Percentiles rank a stretch among this genome's conserved stretches.
Evolutionary conservation across 2,329 filamentous ascomycete genomes (phyloP).

Genomic region (Colletotrichum abscissum): DNA sequence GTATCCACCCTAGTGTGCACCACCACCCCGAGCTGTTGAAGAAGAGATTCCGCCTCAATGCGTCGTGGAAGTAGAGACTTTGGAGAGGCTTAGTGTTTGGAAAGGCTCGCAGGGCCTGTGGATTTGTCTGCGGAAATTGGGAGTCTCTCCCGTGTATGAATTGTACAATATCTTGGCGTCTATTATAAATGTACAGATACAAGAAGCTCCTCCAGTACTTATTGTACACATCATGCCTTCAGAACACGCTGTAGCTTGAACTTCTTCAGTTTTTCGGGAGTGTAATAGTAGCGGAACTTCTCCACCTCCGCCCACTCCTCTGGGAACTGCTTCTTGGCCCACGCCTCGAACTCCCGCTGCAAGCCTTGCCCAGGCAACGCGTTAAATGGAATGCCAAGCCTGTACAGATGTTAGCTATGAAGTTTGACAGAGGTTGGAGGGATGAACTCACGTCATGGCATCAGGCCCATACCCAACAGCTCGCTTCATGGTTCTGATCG

Average conservation of each 20-base stretch:
- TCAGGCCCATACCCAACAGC: slow-evolving; percentile 77
- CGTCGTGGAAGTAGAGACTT: slow-evolving; percentile 14
- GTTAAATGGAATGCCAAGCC: slow-evolving; percentile 82
- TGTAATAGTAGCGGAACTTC: slow-evolving; percentile 59
- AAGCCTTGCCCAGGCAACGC: slow-evolving; percentile 72
- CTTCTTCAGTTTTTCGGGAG: slow-evolving; percentile 56
- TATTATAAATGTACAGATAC: slow-evolving; percentile 38
- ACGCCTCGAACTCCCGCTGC: slow-evolving; percentile 78
- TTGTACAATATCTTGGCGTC: slow-evolving; percentile 41
- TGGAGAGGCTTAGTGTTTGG: background rate
- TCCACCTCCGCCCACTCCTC: slow-evolving; percentile 76
- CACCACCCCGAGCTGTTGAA: slow-evolving; percentile 84
- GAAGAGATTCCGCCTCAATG: slow-evolving; percentile 42
- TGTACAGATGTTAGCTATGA: slow-evolving; percentile 45
- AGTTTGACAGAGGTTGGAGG: background rate
- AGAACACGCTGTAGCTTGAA: slow-evolving; percentile 62
- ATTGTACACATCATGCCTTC: slow-evolving; percentile 57
- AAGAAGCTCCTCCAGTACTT: slow-evolving; percentile 34
- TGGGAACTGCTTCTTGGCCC: slow-evolving; percentile 77
- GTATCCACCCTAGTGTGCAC: slow-evolving; percentile 92
- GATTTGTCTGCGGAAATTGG: background rate
- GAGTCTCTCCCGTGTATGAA: slow-evolving; percentile 26
- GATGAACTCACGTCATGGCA: slow-evolving; percentile 72
- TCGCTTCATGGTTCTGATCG: slow-evolving; percentile 75
- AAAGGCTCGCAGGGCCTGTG: background rate